Base-by-base conservation (phyloP, 768 basidiomycete genomes). In the Podaxis carcinomalis region DNA sequence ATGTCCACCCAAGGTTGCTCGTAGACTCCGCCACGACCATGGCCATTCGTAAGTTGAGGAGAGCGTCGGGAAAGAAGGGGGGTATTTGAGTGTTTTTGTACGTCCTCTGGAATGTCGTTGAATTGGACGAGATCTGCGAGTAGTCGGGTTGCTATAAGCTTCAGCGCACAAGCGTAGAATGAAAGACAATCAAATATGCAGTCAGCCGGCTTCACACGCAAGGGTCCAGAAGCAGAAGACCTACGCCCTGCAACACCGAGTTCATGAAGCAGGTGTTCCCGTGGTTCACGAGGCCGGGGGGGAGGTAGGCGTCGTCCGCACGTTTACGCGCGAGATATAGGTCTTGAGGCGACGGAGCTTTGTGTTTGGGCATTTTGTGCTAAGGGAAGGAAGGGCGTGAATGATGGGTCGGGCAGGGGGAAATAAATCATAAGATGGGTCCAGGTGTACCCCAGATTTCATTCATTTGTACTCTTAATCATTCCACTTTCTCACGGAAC, bases 261-360 rank as follows among this genome's bases (percentile, higher is more conserved):
- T 96, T 98, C 89, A 95, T 92, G 74, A 95, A 98, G 74, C 95
- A 98, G 0, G 94, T 96, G 71, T 92, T 92, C 46, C 42, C 42
- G 16, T 44, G 42, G 42, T 44, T 44, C 16, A 85, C 68, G 23
- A 93, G 77, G 5, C 90, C 90, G 3, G 90, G 89, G 0, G 90
- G 90, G 9, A 91, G 75, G 44, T 81, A 76, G 0, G 86, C 86
- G 5, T 90, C 88, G 69, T 90, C 88, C 67, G 81, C 78, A 56
- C 79, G 77, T 66, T 78, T 85, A 56, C 82, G 75, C 23, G 82
- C 83, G 64, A 74, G 75, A 74, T 87, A 85, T 46, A 84, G 62
- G 65, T 90, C 89, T 70, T 88, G 87, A 1, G 86, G 80, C 4
- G 86, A 83, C 2, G 75, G 78, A 28, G 79, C 65, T 72, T 87